A percentile compares a stretch with the other conserved stretches of the same genome.
These are phyloP conservation scores for Lactifluus hygrophoroides DNA, from an alignment of 768 basidiomycete species.

Conservation along the genomic window DNA sequence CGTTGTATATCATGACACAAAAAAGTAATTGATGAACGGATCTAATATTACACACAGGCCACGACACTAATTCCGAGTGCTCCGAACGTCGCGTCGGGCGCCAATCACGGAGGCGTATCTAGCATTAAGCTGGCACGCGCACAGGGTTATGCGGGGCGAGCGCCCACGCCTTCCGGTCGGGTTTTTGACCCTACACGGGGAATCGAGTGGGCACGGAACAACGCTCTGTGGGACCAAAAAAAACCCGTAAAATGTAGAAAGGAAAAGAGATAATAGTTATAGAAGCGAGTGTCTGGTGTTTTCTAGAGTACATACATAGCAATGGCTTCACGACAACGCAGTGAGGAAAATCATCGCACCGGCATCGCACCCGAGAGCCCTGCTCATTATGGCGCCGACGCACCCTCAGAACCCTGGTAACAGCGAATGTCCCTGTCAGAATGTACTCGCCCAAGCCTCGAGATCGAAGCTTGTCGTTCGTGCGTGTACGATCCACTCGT, in stretches of 20 bases:
- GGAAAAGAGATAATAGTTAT: neutral
- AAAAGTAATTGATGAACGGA: too few species aligned
- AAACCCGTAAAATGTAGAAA: neutral
- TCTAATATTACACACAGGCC: too few species aligned
- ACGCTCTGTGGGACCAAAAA: too few species aligned
- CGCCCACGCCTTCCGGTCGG: too few species aligned
- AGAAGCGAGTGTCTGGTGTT: neutral
- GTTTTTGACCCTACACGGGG: neutral
- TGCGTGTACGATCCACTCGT: constrained; percentile 65
- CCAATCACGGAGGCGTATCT: too few species aligned
- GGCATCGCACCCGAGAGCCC: constrained; percentile 7
- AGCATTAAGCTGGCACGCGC: too few species aligned
- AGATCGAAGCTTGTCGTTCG: constrained; percentile 56
- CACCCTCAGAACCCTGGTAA: neutral
- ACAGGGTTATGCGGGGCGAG: too few species aligned
- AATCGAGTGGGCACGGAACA: neutral
- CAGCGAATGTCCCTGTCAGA: constrained; percentile 31
- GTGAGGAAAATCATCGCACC: neutral
- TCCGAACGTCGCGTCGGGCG: too few species aligned
- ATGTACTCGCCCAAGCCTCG: constrained; percentile 72
- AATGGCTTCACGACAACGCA: constrained; percentile 2
- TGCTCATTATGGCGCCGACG: constrained; percentile 8
- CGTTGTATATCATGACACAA: too few species aligned
- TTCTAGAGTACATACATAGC: constrained; percentile 12
- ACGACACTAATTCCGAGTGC: too few species aligned